Conservation (phyloP, 2,329 filamentous ascomycete species). For the Stylonectria norvegica region DNA sequence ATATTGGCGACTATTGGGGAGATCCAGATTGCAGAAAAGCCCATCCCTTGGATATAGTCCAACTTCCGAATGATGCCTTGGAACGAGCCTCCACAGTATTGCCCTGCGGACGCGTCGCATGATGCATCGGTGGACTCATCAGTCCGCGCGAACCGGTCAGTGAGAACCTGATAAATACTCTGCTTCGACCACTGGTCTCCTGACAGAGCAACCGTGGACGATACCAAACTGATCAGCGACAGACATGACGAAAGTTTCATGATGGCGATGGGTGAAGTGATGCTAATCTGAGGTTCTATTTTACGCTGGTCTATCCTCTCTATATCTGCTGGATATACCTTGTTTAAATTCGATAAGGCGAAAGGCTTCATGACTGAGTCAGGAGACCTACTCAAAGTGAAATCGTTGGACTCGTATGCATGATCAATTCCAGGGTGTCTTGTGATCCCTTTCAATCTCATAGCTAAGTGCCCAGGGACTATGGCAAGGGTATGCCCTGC, state of each 20-base stretch:
- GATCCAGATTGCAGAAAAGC: slow-evolving; percentile 16
- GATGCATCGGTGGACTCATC: slow-evolving; percentile 5
- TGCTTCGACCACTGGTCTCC: slow-evolving; percentile 12
- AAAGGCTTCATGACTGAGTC: no score
- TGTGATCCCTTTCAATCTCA: background rate
- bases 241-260: slow-evolving; percentile 8
- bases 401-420: background rate
- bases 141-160: slow-evolving; percentile 13
- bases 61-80: slow-evolving; percentile 11
- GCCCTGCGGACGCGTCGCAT: slow-evolving; percentile 8
- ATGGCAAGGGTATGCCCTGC: background rate
- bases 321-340: no score
- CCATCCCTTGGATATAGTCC: slow-evolving; percentile 17
- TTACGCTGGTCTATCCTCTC: no score
- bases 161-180: slow-evolving; percentile 15
- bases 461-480: background rate
- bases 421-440: background rate
- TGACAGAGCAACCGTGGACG: slow-evolving; percentile 6
- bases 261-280: no score
- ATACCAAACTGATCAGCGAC: background rate
- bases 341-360: no score
- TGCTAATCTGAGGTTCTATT: no score
- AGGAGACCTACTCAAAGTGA: no score
- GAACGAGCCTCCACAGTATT: slow-evolving; percentile 15
- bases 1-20: slow-evolving; percentile 16